Conservation (phyloP, 116 monocot species). For the Papilionanthe hybrid region DNA sequence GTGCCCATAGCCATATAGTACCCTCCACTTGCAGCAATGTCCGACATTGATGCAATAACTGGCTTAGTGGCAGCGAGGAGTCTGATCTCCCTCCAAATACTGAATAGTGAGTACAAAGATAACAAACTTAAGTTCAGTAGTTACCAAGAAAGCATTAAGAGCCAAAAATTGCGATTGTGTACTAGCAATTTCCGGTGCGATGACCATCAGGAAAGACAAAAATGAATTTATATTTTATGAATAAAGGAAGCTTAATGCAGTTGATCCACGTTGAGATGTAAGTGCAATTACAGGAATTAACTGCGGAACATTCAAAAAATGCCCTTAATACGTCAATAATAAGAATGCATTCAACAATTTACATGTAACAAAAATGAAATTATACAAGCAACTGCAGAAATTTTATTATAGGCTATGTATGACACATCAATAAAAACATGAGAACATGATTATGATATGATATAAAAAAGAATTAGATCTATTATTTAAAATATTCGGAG, state of each 20-base stretch:
- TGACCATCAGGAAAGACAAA: not conserved
- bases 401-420: not conserved
- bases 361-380: not conserved
- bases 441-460: too few relatives aligned
- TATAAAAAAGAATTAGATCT: too few relatives aligned
- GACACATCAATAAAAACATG: too few relatives aligned
- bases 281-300: not conserved
- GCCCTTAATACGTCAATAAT: not conserved
- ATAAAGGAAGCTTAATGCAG: conserved; percentile 1
- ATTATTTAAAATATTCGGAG: too few relatives aligned
- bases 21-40: conserved; percentile 98
- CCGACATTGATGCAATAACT: conserved; percentile 94
- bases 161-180: not conserved
- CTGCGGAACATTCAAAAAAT: conserved; percentile 1
- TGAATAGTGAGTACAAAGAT: conserved; percentile 34
- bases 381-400: not conserved
- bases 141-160: not conserved
- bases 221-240: not conserved
- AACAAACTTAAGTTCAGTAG: not conserved
- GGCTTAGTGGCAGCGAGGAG: conserved; percentile 91
- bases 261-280: not conserved
- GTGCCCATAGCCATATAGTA: conserved; percentile 99
- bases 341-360: not conserved
- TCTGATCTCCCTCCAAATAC: conserved; percentile 95
- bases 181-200: not conserved